Base-by-base conservation (phyloP, 1,284 basidiomycete species). In the Tilletia horrida region DNA sequence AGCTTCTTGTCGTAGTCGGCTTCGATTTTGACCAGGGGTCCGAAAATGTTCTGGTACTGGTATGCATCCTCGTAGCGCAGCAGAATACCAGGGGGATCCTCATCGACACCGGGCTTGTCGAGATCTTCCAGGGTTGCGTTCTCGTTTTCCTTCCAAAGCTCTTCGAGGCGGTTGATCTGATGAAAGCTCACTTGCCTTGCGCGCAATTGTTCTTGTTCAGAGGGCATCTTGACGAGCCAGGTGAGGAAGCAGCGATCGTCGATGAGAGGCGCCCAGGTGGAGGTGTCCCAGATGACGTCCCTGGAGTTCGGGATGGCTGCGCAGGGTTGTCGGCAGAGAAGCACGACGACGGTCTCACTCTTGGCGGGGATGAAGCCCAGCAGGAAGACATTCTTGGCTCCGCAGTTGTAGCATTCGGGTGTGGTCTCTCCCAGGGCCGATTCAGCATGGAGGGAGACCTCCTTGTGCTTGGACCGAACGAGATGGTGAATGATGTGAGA, bases 311-410 rank as follows among this genome's bases (percentile, higher is more conserved):
- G 85, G 72, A 96, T 90, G 6, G 93, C 91, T 2, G 96, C 95
- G 78, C 96, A 99, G 0, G 96, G 96, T 87, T 97, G 95, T 89
- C 95, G 90, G 82, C 96, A 99, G 23, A 99, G 87, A n/a, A 99
- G 85, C 27, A 98, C 94, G 55, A 99, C 96, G 50, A 98, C 95
- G 0, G 96, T 97, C 80, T 98, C 96, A 80, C 92, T 93, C 85
- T 98, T 98, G 16, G 96, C 96, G 2, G 96, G 96, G 76, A 99
- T 97, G 82, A 99, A 99, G 1, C 96, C 96, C 23, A 99, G 88
- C 88, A 97, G 92, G 81, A 99, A 99, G 29, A 97, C 95, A 76
- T 99, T 99, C 84, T 97, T 97, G 84, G 91, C 93, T n/a, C 96
- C 96, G 80, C 96, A 99, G 81, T 95, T 94, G 85, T 98, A 99